phyloP scores from a whole-genome alignment of 2,329 filamentous ascomycete genomes.

The Colletotrichum orchidophilum region DNA sequence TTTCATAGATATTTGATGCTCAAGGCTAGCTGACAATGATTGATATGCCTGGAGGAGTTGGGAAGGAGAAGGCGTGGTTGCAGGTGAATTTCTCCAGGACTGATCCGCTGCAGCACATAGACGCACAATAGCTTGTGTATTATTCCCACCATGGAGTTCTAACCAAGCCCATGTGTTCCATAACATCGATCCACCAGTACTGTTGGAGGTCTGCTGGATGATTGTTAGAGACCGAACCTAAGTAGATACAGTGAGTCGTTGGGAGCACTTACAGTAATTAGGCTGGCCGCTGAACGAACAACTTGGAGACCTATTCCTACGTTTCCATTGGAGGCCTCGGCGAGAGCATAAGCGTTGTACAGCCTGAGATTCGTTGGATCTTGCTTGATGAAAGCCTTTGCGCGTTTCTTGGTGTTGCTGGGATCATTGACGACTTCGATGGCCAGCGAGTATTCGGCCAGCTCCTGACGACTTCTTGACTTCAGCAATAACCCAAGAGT shows the following conservation, averaged over 20 bases:
- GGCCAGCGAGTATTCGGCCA: slow-evolving; percentile 77
- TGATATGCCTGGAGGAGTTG: slow-evolving; percentile 64
- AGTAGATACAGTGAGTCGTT: too few relatives aligned
- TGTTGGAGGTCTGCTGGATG: not conserved
- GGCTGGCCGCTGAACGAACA: slow-evolving; percentile 68
- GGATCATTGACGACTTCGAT: slow-evolving; percentile 68
- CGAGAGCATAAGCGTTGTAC: slow-evolving; percentile 82
- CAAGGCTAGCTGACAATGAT: slow-evolving; percentile 61
- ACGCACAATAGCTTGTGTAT: slow-evolving; percentile 45
- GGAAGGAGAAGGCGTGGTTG: slow-evolving; percentile 41
- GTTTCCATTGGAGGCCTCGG: slow-evolving; percentile 71
- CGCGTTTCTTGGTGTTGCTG: slow-evolving; percentile 70
- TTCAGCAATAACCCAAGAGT: slow-evolving; percentile 67
- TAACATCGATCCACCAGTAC: slow-evolving; percentile 49
- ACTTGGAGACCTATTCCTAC: slow-evolving; percentile 69
- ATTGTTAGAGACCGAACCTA: not conserved
- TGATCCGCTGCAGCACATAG: slow-evolving; percentile 52
- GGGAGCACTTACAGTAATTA: slow-evolving; percentile 42
- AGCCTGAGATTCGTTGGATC: slow-evolving; percentile 71
- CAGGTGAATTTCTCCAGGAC: slow-evolving; percentile 29
- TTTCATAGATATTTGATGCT: slow-evolving; percentile 63
- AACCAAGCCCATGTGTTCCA: slow-evolving; percentile 75
- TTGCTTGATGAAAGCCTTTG: slow-evolving; percentile 78
- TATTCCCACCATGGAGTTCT: slow-evolving; percentile 58
- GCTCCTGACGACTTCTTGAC: slow-evolving; percentile 52